Evolutionary conservation across 129 eudicot species (phyloP).

Genomic region (Flaveria bidentis): DNA sequence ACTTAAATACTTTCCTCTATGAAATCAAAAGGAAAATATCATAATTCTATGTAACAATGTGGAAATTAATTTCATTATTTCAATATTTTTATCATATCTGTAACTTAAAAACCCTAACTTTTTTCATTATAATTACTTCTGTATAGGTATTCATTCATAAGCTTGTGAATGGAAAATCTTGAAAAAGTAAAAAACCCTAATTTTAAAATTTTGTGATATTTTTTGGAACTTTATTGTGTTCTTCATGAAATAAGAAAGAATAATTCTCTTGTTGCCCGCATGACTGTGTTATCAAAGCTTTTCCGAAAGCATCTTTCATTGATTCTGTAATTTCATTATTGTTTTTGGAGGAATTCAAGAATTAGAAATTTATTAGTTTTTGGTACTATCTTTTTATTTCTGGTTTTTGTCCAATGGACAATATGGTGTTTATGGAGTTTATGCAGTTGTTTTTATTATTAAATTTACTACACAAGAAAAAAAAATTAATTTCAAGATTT

Average conservation of each 20-base stretch:
- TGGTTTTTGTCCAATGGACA: constrained; percentile 34
- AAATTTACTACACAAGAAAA: not conserved
- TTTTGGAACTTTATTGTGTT: constrained; percentile 14
- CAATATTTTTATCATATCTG: not conserved
- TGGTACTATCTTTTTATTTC: constrained; percentile 12
- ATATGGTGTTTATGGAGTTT: constrained; percentile 6
- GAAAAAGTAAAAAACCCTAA: too few relatives aligned
- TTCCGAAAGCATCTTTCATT: constrained; percentile 26
- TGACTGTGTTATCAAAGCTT: constrained; percentile 31
- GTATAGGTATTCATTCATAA: too few relatives aligned
- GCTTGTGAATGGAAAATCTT: too few relatives aligned
- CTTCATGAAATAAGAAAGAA: constrained; percentile 3
- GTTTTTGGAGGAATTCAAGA: constrained; percentile 2
- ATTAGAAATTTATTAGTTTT: not conserved
- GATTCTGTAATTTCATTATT: not conserved
- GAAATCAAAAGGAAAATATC: not conserved
- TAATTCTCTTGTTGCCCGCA: constrained; percentile 26
- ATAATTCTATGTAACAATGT: constrained; percentile 1
- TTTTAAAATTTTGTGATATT: not conserved
- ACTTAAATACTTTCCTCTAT: constrained; percentile 34
- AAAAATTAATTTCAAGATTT: not conserved
- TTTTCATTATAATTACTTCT: not conserved
- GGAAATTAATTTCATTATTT: not conserved
- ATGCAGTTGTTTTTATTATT: constrained; percentile 8
- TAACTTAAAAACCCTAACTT: constrained; percentile 10